Conservation (phyloP, 805 yeast genomes). For the Cyberlindnera saturnus region DNA sequence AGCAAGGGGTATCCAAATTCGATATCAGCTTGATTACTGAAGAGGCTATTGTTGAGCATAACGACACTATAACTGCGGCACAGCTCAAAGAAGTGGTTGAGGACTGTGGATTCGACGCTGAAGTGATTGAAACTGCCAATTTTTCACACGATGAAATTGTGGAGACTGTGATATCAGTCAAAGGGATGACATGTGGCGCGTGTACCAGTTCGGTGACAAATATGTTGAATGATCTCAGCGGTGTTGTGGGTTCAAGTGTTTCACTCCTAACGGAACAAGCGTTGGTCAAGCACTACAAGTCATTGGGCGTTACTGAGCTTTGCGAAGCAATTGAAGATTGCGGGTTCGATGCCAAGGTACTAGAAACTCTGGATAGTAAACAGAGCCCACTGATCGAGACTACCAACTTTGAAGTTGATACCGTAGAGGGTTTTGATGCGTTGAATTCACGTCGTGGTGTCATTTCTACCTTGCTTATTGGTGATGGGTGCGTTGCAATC, state of each 20-base stretch:
- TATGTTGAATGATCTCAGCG: constrained; percentile 42
- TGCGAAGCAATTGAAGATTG: constrained; percentile 61
- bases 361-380: constrained; percentile 8
- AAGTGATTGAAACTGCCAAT: background rate
- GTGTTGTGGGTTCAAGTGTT: constrained; percentile 52
- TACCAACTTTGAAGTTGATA: constrained; percentile 27
- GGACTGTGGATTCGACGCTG: constrained; percentile 67
- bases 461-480: constrained; percentile 24
- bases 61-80: constrained; percentile 23
- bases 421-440: constrained; percentile 44
- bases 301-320: constrained; percentile 29
- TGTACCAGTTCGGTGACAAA: constrained; percentile 53
- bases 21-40: constrained; percentile 74
- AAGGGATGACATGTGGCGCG: constrained; percentile 27
- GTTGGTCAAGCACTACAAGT: constrained; percentile 39
- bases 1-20: constrained; percentile 37
- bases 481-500: constrained; percentile 25
- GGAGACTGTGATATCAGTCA: constrained; percentile 13
- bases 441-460: constrained; percentile 6
- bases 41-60: constrained; percentile 55
- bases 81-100: constrained; percentile 51
- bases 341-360: constrained; percentile 56
- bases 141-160: constrained; percentile 1
- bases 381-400: constrained; percentile 1
- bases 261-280: constrained; percentile 78